Evolutionary conservation across 768 basidiomycete species (phyloP).

Genomic region (Serendipita sp.): DNA sequence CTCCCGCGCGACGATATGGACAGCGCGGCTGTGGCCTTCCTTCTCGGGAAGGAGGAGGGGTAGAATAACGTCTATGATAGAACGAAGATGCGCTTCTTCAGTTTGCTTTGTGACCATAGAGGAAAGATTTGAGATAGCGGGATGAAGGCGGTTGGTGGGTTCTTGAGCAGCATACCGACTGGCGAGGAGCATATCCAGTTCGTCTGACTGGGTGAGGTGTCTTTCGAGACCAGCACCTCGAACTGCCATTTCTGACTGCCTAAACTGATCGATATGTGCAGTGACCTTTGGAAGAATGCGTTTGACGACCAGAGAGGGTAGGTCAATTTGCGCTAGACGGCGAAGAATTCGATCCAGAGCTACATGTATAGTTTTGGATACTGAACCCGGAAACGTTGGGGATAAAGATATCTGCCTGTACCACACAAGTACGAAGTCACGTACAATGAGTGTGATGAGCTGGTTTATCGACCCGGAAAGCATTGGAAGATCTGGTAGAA

Average conservation of each 20-base stretch:
- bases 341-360: constrained; percentile 42
- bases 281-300: constrained; percentile 82
- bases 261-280: constrained; percentile 76
- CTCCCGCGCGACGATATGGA: constrained; percentile 65
- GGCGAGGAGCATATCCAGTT: constrained; percentile 73
- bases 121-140: constrained; percentile 76
- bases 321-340: constrained; percentile 45
- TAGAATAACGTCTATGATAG: constrained; percentile 54
- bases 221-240: constrained; percentile 73
- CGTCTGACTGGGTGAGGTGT: constrained; percentile 75
- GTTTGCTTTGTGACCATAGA: constrained; percentile 80
- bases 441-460: constrained; percentile 61
- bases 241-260: constrained; percentile 73
- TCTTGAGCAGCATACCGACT: constrained; percentile 55
- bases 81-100: constrained; percentile 71
- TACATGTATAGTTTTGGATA: constrained; percentile 58
- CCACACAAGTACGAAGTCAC: constrained; percentile 84
- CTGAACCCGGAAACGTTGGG: constrained; percentile 73
- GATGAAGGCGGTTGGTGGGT: constrained; percentile 53
- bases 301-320: constrained; percentile 62
- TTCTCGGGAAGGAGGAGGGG: constrained; percentile 59
- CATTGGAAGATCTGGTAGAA: constrained; percentile 47
- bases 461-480: constrained; percentile 64
- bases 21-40: constrained; percentile 52
- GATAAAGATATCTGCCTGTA: constrained; percentile 76